Evolutionary conservation across 495 filamentous ascomycete species (phyloP), one percentile per base, ranked within the genome.

Genomic region (Sphaerosporella brunnea): DNA sequence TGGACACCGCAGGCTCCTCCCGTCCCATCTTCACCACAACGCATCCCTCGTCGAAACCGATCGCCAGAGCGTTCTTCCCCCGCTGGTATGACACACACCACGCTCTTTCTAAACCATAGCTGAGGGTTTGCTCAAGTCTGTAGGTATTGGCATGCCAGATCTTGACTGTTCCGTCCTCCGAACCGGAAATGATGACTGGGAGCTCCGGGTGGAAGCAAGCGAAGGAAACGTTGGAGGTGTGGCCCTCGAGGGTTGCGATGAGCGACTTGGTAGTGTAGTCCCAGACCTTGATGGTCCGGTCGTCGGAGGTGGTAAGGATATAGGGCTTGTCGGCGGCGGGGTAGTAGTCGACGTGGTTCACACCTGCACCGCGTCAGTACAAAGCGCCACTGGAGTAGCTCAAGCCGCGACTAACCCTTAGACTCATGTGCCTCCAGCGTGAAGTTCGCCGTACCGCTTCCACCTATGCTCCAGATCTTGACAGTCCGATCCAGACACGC

Each of bases 111-210:
- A 99, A 63, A 2, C 87, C 86, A 62, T 99, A 96, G 63, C 80
- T 93, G 50, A 99, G 67, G 3, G 86, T 92, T 61, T 96, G 92
- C 62, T 96, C 90, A 34, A 96, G 70, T 44, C 90, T 72, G 63
- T 96, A 96, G 39, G 90, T 93, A 54, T 92, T 90, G 34, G 92
- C 87, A 60, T 99, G 90, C 90, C 90, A 99, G 64, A 96, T 88
- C 68, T 93, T 93, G 48, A 99, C 74, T 3, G 90, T 95, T 43
- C 90, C 87, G 65, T 99, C 90, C 64, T 99, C 90, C 13, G 87
- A 94, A 51, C 90, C 90, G n/a, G 88, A 95, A 46, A 99, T 92
- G 52, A 99, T 96, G 51, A 99, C 79, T 9, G 90, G 90, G 24
- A 99, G 67, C 64, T 96, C 92, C 0, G 90, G 90, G 62, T 99